Base-by-base conservation (phyloP, 768 basidiomycete genomes). In the Boletellus emodensis region DNA sequence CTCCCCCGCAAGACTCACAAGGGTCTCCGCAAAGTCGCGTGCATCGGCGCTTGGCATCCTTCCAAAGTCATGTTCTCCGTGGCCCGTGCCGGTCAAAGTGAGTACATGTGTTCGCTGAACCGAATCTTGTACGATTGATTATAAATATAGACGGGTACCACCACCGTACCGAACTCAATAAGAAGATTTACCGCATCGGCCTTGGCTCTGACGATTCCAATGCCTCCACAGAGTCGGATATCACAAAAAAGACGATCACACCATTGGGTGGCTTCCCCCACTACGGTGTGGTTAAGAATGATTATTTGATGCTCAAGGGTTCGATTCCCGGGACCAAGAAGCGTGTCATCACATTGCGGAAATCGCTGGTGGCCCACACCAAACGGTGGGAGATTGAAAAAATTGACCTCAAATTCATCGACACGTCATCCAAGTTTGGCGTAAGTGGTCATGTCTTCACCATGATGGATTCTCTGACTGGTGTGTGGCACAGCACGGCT, bases 1-100 rank as follows among this genome's bases (percentile, higher is more conserved):
- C 83, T 98, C 49, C 94, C 94, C 52, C 82, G 94, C 62, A 98
- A 98, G 81, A 98, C 96, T 48, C 96, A 99, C 83, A 94, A 96
- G 74, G 96, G 96, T 90, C 90, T 98, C 66, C 90, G 95, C 72
- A 98, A 99, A 80, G 96, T 99, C 57, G 95, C 95, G 68, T 95
- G 93, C 81, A 94, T 94, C 61, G 93, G 93, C 75, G 94, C 93
- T 69, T 95, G 92, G 92, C 93, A 95, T 81, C 94, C 93, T 70
- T 88, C 87, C 64, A 96, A 95, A 77, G 96, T 99, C 83, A 98
- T 98, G 95, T 98, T 93, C 85, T 94, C 94, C n/a, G 96, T 99
- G 63, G 96, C 94, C 54, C 94, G 96, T 80, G 94, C 96, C 61
- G 96, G 96, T 90, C 95, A 97, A 88, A 90, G 89, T 92, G 71